A percentile compares a stretch with the other conserved stretches of the same genome.
phyloP scores from a whole-genome alignment of 2,329 filamentous ascomycete genomes.

The Mollisiaceae sp. region DNA sequence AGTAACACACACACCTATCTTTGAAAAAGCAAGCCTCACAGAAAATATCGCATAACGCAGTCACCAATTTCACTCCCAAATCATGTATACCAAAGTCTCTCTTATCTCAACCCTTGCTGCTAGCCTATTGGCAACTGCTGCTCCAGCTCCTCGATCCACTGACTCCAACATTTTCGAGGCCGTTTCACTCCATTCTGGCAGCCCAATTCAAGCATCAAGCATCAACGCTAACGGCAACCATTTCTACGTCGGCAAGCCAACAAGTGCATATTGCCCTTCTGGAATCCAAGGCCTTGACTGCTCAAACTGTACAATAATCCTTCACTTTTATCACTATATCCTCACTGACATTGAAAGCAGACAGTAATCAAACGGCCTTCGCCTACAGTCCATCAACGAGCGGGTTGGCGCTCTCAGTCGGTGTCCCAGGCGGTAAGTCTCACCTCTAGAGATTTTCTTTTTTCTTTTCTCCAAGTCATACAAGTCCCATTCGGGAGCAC shows the following conservation, averaged over 20 bases:
- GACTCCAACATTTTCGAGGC: slow-evolving; percentile 10
- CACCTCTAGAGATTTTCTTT: too few species aligned
- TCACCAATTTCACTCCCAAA: slow-evolving; percentile 3
- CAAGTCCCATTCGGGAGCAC: too few species aligned
- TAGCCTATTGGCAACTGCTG: slow-evolving; percentile 22
- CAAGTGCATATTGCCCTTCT: slow-evolving; percentile 26
- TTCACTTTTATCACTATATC: background rate
- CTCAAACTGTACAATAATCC: slow-evolving; percentile 14
- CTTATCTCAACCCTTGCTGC: slow-evolving; percentile 26
- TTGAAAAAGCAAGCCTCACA: slow-evolving; percentile 1
- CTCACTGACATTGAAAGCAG: background rate
- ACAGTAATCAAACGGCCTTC: slow-evolving; percentile 23
- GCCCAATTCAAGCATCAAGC: slow-evolving; percentile 14
- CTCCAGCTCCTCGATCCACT: slow-evolving; percentile 10
- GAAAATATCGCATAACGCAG: background rate
- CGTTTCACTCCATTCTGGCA: slow-evolving; percentile 14
- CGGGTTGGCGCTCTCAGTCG: slow-evolving; percentile 1
- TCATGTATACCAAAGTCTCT: slow-evolving; percentile 29
- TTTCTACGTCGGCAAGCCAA: slow-evolving; percentile 29
- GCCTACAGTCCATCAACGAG: slow-evolving; percentile 8
- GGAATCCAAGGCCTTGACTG: slow-evolving; percentile 14
- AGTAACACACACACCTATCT: background rate
- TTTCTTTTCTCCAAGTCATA: too few species aligned
- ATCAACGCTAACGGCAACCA: slow-evolving; percentile 26
- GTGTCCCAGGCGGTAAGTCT: too few species aligned